These are phyloP conservation scores for Komagataella populi DNA, from an alignment of 805 yeast species.

Conservation along the genomic window DNA sequence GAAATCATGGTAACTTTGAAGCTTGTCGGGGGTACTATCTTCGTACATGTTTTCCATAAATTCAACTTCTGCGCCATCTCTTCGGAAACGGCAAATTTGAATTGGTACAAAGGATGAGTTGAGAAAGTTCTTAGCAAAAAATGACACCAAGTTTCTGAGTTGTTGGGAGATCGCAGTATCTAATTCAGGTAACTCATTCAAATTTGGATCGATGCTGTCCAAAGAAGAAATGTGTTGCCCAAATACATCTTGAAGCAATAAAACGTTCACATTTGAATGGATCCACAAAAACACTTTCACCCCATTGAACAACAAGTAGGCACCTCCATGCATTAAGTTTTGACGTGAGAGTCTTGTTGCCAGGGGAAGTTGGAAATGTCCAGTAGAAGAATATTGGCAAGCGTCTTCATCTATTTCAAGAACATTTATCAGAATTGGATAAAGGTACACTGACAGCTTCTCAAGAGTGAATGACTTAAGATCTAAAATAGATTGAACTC, in stretches of 20 bases:
- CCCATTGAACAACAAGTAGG: conserved; percentile 68
- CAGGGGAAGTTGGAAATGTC: conserved; percentile 33
- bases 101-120: conserved; percentile 30
- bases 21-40: conserved; percentile 44
- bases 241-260: conserved; percentile 61
- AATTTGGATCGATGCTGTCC: conserved; percentile 30
- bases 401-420: conserved; percentile 53
- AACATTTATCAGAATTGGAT: conserved; percentile 68
- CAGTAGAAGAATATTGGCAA: conserved; percentile 30
- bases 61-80: conserved; percentile 44
- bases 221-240: conserved; percentile 36
- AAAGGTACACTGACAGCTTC: conserved; percentile 48
- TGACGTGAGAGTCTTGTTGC: conserved; percentile 29
- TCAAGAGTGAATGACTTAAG: conserved; percentile 42
- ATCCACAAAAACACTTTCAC: conserved; percentile 45
- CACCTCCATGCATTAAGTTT: conserved; percentile 49
- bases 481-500: conserved; percentile 39
- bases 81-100: conserved; percentile 48
- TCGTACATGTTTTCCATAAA: conserved; percentile 58
- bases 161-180: conserved; percentile 59
- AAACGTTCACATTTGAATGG: conserved; percentile 52
- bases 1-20: conserved; percentile 52
- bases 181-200: conserved; percentile 53
- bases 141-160: conserved; percentile 48
- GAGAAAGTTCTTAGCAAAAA: conserved; percentile 28